Evolutionary conservation across 352 stramenopile species (phyloP).

Genomic region (Pseudoperonospora humuli): DNA sequence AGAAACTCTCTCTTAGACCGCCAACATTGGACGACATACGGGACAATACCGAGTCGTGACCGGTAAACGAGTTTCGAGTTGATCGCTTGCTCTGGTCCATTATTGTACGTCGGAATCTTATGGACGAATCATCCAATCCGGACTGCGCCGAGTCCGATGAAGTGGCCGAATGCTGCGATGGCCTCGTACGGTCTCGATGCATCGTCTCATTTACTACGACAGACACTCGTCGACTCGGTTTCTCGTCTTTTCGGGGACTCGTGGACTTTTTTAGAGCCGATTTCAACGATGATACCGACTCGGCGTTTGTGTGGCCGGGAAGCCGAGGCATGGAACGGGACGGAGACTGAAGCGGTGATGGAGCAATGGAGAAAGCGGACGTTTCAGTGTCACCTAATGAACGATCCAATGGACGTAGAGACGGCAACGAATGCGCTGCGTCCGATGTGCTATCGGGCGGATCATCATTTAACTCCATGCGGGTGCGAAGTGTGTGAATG

Average conservation of each 20-base stretch:
- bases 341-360: slow-evolving; percentile 14
- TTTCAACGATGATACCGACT: slow-evolving; percentile 13
- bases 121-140: slow-evolving; percentile 11
- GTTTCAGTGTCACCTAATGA: slow-evolving; percentile 2
- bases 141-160: slow-evolving; percentile 7
- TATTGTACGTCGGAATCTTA: slow-evolving; percentile 23
- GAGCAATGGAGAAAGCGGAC: slow-evolving; percentile 8
- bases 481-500: no score
- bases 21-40: slow-evolving; percentile 35
- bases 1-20: slow-evolving; percentile 54
- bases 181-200: slow-evolving; percentile 11
- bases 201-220: slow-evolving; percentile 15
- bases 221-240: slow-evolving; percentile 17
- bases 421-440: slow-evolving; percentile 11
- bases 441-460: no score
- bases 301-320: not conserved
- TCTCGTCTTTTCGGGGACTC: slow-evolving; percentile 10
- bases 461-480: no score
- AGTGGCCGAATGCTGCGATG: slow-evolving; percentile 17
- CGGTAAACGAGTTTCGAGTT: slow-evolving; percentile 22
- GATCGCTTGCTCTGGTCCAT: slow-evolving; percentile 35
- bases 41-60: slow-evolving; percentile 29
- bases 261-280: slow-evolving; percentile 9
- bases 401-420: slow-evolving; percentile 3
- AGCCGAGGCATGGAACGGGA: slow-evolving; percentile 6